A percentile compares a stretch with the other conserved stretches of the same genome.
phyloP scores from a whole-genome alignment of 169 alveolate species.

The Cyclospora cayetanensis region DNA sequence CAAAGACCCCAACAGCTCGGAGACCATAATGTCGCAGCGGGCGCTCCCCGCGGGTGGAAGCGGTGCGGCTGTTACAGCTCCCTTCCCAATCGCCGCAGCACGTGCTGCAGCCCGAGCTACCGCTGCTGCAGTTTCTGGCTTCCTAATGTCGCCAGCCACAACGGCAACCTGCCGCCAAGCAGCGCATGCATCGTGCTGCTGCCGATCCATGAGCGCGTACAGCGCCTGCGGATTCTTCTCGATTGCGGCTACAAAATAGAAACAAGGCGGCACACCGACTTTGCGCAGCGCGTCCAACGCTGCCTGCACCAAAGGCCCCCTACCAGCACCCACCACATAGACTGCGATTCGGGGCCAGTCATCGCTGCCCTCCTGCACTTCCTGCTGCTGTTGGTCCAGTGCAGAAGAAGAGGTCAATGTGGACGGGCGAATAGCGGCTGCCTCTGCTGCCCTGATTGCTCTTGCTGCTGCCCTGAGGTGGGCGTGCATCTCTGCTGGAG shows the following conservation, averaged over 20 bases:
- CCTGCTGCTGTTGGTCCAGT: slow-evolving; percentile 65
- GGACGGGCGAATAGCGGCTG: neutral
- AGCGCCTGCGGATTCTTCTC: slow-evolving; percentile 88
- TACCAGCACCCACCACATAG: slow-evolving; percentile 88
- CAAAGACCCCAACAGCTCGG: slow-evolving; percentile 86
- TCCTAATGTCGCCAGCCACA: slow-evolving; percentile 80
- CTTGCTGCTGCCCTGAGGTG: neutral
- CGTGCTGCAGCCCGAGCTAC: neutral
- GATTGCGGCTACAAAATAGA: slow-evolving; percentile 71
- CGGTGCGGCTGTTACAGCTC: slow-evolving; percentile 68
- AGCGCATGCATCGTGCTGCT: slow-evolving; percentile 8
- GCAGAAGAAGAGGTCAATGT: neutral
- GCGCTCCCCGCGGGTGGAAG: neutral
- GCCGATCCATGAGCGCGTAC: slow-evolving; percentile 73
- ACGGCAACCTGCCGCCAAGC: slow-evolving; percentile 73
- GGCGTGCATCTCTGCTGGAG: neutral
- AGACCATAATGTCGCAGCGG: slow-evolving; percentile 84
- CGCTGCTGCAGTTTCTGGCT: neutral
- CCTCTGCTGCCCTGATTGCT: neutral
- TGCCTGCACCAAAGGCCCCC: slow-evolving; percentile 86
- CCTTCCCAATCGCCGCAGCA: no score
- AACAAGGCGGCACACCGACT: slow-evolving; percentile 12
- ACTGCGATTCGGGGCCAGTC: slow-evolving; percentile 66
- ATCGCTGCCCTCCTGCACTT: slow-evolving; percentile 22
- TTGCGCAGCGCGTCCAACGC: slow-evolving; percentile 77